Base-by-base conservation (phyloP, 2,329 filamentous ascomycete genomes). In the Sclerotiophoma versabilis region DNA sequence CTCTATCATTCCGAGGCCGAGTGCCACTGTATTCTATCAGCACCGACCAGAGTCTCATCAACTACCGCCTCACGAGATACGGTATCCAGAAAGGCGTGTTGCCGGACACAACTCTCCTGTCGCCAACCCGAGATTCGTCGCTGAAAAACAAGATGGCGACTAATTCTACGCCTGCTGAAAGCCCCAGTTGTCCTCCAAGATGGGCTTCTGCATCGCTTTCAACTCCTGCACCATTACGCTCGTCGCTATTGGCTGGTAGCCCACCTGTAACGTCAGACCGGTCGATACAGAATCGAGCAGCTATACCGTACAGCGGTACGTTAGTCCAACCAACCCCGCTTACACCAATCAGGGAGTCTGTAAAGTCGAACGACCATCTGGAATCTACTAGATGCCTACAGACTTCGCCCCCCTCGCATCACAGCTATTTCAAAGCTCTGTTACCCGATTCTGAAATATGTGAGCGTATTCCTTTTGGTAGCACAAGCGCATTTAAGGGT, bases 1-100 rank as follows among this genome's bases (percentile, higher is more conserved):
- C 57, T 0, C 23, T 59, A 11, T 59, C 61, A 0, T 58, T 59
- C 10, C 37, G 56, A 42, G 61, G 57, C 10, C 30, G 38, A 6
- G 37, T 62, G 6, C 65, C 63, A 5, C 3, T 54, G 4, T 65
- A 67, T 43, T 53, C 64, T 2, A 38, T 55, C 15, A 49, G 37
- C 20, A 41, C 30, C 4, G 38, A 41, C 14, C 32, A 17, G 2
- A 33, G 20, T 8, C 44, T 42, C 14, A 14, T 49, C 11, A 22
- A 49, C 14, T 39, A 46, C 20, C 15, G 47, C 11, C 29, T 56
- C 4, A 15, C n/a, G 9, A 46, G 32, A 34, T 51, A 43, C 22
- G 47, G 42, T 1, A 14, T 33, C 8, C 36, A 51, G 20, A 23
- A 43, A 17, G 44, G 43, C 2, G 22, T 15, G 10, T 11, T 46